Conservation (phyloP, 768 basidiomycete genomes). For the Auricularia cornea region DNA sequence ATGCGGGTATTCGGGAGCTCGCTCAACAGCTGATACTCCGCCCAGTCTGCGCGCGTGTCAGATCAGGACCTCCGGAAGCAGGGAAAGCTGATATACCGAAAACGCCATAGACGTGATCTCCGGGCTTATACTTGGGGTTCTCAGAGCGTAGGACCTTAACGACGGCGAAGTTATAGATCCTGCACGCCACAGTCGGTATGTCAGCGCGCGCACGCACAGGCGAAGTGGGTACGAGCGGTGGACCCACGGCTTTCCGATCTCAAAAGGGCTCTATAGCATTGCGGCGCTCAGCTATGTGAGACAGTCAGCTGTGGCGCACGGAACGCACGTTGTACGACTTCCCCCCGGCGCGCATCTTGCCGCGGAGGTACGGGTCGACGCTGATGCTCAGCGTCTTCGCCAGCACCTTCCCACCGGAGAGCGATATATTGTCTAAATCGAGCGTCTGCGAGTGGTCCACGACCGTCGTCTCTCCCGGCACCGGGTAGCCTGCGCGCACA, state of each 20-base stretch:
- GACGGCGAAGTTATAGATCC: conserved; percentile 24
- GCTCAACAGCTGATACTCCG: conserved; percentile 30
- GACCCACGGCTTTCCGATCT: background rate
- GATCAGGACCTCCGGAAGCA: too few species aligned
- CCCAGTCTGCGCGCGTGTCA: conserved; percentile 22
- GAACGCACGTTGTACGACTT: background rate
- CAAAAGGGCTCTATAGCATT: background rate
- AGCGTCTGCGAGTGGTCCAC: conserved; percentile 40
- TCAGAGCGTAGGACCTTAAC: conserved; percentile 41
- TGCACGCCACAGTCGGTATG: conserved; percentile 12
- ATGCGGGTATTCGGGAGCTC: conserved; percentile 15
- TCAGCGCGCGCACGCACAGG: too few species aligned
- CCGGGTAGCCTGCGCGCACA: conserved; percentile 8
- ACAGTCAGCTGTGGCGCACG: too few species aligned
- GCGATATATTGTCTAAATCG: conserved; percentile 38
- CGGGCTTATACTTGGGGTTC: conserved; percentile 21
- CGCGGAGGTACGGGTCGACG: conserved; percentile 38
- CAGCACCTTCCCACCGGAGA: conserved; percentile 38
- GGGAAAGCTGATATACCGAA: conserved; percentile 15
- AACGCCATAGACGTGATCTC: conserved; percentile 34
- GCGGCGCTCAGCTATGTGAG: too few species aligned
- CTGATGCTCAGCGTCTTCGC: conserved; percentile 42
- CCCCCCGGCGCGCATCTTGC: conserved; percentile 24
- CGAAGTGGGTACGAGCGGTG: too few species aligned
- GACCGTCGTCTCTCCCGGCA: conserved; percentile 35